These are phyloP conservation scores for Aspergillus candidus DNA, from an alignment of 2,329 filamentous ascomycete genomes.

Conservation along the genomic window DNA sequence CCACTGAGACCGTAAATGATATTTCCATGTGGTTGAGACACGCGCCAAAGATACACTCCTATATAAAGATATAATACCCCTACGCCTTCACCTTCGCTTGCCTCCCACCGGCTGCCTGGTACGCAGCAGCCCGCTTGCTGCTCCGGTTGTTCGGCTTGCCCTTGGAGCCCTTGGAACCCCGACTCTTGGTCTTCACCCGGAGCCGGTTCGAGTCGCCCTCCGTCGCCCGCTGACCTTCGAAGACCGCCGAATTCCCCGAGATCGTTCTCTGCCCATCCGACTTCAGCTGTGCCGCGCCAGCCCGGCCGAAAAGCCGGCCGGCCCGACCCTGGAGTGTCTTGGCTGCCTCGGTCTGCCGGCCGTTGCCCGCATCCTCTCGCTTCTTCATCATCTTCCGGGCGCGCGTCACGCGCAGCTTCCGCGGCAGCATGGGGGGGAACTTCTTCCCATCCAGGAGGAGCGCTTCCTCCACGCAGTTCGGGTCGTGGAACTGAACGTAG, in stretches of 20 bases:
- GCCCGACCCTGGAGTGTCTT: slow-evolving; percentile 38
- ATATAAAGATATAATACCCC: not conserved
- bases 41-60: slow-evolving; percentile 1
- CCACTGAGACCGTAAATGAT: too few relatives aligned
- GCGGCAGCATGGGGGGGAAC: slow-evolving; percentile 89
- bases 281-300: slow-evolving; percentile 34
- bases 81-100: slow-evolving; percentile 14
- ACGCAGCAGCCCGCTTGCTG: slow-evolving; percentile 39
- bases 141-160: slow-evolving; percentile 39
- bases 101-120: slow-evolving; percentile 34
- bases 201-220: slow-evolving; percentile 25
- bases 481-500: slow-evolving; percentile 93
- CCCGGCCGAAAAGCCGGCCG: slow-evolving; percentile 32
- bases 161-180: slow-evolving; percentile 35
- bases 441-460: slow-evolving; percentile 84
- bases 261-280: slow-evolving; percentile 22
- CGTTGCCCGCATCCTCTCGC: slow-evolving; percentile 13
- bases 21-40: not conserved
- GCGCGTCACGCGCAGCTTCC: slow-evolving; percentile 75
- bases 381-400: slow-evolving; percentile 64
- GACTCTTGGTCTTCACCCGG: slow-evolving; percentile 35
- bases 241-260: slow-evolving; percentile 34
- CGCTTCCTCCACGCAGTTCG: slow-evolving; percentile 83
- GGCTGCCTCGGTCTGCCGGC: slow-evolving; percentile 19
- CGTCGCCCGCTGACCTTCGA: slow-evolving; percentile 42